Evolutionary conservation across 768 basidiomycete species (phyloP).

Genomic region (Kondoa malvinella): DNA sequence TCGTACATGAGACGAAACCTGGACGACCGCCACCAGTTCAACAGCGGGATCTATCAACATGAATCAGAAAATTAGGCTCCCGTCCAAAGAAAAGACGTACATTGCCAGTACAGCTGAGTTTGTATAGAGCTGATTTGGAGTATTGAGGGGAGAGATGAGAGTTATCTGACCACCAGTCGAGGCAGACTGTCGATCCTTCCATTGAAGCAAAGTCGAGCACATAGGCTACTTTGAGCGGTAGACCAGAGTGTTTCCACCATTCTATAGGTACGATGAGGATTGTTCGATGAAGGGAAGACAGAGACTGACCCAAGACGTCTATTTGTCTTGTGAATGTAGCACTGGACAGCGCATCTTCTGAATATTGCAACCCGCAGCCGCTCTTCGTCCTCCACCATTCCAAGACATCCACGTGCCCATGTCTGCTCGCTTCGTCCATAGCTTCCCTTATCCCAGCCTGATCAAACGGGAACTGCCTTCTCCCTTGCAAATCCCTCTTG

Average conservation of each 20-base stretch:
- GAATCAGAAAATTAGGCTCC: not conserved
- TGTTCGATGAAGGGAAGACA: not conserved
- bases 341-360: constrained; percentile 59
- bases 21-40: constrained; percentile 69
- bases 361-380: constrained; percentile 50
- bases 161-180: constrained; percentile 65
- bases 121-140: constrained; percentile 56
- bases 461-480: constrained; percentile 41
- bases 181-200: constrained; percentile 53
- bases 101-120: constrained; percentile 62
- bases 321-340: constrained; percentile 63
- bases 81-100: constrained; percentile 29
- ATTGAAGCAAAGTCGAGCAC: constrained; percentile 72
- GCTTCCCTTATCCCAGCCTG: constrained; percentile 41
- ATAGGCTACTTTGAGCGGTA: constrained; percentile 62
- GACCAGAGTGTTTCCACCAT: constrained; percentile 53
- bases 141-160: constrained; percentile 32
- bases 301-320: constrained; percentile 33
- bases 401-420: constrained; percentile 54
- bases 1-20: constrained; percentile 64
- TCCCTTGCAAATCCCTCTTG: constrained; percentile 40
- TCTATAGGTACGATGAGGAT: constrained; percentile 35
- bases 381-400: constrained; percentile 59
- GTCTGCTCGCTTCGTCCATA: constrained; percentile 60
- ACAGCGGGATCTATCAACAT: constrained; percentile 37